Conservation (phyloP, 352 stramenopile genomes). For the Globisporangium emineosum region DNA sequence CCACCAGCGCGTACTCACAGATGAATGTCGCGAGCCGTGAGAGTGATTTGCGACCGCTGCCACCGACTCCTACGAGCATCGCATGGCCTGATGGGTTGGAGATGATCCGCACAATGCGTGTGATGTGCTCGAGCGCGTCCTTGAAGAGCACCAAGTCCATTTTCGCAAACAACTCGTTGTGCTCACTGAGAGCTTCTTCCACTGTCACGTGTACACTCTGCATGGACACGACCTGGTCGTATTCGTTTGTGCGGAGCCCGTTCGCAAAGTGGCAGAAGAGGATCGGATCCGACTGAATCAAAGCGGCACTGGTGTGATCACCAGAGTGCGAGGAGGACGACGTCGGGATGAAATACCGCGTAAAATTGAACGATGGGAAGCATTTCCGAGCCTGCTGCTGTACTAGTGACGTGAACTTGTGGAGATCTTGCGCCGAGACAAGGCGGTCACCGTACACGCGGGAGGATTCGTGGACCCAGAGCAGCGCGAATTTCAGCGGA, state of each 20-base stretch:
- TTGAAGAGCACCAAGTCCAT: slow-evolving; percentile 97
- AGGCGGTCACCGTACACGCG: slow-evolving; percentile 96
- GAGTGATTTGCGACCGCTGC: slow-evolving; percentile 93
- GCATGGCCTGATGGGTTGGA: slow-evolving; percentile 92
- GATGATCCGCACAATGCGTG: slow-evolving; percentile 93
- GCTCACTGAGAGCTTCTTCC: slow-evolving; percentile 88
- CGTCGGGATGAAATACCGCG: slow-evolving; percentile 80
- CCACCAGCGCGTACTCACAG: slow-evolving; percentile 81
- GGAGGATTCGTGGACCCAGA: slow-evolving; percentile 96
- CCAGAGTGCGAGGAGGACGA: slow-evolving; percentile 23
- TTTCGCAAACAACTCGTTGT: slow-evolving; percentile 91
- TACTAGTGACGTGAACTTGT: slow-evolving; percentile 85
- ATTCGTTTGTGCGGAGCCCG: slow-evolving; percentile 83
- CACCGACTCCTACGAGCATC: slow-evolving; percentile 92
- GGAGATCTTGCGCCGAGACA: slow-evolving; percentile 72
- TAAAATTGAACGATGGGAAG: slow-evolving; percentile 90
- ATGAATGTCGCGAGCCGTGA: slow-evolving; percentile 90
- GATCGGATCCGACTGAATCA: slow-evolving; percentile 70
- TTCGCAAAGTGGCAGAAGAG: slow-evolving; percentile 94
- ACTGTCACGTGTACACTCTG: slow-evolving; percentile 63
- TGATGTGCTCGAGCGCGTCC: slow-evolving; percentile 94
- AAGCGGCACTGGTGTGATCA: slow-evolving; percentile 2
- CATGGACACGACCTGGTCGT: slow-evolving; percentile 88
- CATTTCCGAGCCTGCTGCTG: slow-evolving; percentile 92
- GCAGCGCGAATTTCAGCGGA: slow-evolving; percentile 85